phyloP scores from a whole-genome alignment of 208 protist genomes.

The Trypanosoma scelopori region DNA sequence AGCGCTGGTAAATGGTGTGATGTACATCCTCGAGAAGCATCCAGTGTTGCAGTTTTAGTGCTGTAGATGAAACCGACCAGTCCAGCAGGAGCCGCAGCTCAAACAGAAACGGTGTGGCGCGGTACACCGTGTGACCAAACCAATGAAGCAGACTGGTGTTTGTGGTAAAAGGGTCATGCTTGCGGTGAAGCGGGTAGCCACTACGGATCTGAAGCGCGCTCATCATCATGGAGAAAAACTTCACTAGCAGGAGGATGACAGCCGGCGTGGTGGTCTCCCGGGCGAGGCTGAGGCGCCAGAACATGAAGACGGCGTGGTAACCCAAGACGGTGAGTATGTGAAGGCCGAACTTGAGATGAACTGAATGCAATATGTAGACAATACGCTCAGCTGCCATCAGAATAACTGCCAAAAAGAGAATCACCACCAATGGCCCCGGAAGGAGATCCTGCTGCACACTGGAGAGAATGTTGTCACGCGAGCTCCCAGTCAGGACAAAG shows the following conservation, averaged over 20 bases:
- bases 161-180: constrained; percentile 57
- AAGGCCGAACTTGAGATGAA: constrained; percentile 37
- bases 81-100: constrained; percentile 78
- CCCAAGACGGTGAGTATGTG: constrained; percentile 31
- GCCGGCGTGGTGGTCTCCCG: constrained; percentile 25
- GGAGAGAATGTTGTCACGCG: constrained; percentile 41
- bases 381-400: constrained; percentile 62
- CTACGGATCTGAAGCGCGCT: constrained; percentile 48
- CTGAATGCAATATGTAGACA: constrained; percentile 55
- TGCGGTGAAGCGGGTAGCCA: constrained; percentile 49
- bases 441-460: constrained; percentile 69
- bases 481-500: constrained; percentile 39
- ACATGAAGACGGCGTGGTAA: constrained; percentile 44
- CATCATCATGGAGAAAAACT: constrained; percentile 48
- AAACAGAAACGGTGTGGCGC: constrained; percentile 70
- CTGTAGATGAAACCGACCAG: constrained; percentile 66
- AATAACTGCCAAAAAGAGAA: constrained; percentile 49
- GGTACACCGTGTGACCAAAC: constrained; percentile 47
- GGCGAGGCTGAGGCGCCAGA: constrained; percentile 27
- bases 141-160: constrained; percentile 48
- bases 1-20: constrained; percentile 58
- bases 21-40: constrained; percentile 80
- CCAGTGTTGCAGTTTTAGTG: constrained; percentile 75
- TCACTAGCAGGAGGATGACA: constrained; percentile 33
- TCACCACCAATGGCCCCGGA: constrained; percentile 62